Conservation (phyloP, 1,139 yeast genomes). For the Kodamaea alishanica region DNA sequence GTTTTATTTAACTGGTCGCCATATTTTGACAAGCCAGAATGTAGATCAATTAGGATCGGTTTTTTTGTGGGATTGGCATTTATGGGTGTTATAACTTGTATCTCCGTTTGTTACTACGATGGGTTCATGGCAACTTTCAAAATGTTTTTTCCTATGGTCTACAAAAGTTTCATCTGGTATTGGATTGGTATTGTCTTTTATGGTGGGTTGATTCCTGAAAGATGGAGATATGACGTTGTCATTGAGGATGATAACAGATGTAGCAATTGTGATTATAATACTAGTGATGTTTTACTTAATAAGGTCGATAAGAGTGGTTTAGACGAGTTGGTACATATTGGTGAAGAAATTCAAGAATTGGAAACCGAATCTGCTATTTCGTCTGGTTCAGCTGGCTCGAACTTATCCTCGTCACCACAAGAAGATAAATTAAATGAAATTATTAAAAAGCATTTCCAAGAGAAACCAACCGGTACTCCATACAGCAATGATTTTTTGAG, state of each 20-base stretch:
- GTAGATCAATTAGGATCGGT: conserved; percentile 73
- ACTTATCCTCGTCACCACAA: conserved; percentile 8
- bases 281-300: conserved; percentile 36
- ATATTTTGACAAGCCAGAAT: conserved; percentile 80
- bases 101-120: conserved; percentile 53
- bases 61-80: conserved; percentile 79
- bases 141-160: conserved; percentile 59
- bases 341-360: conserved; percentile 39
- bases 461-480: conserved; percentile 43
- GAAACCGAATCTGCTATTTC: conserved; percentile 8
- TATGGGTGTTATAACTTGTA: conserved; percentile 65
- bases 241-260: conserved; percentile 38
- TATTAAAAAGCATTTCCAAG: conserved; percentile 53
- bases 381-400: conserved; percentile 5
- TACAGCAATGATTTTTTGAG: conserved; percentile 51
- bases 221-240: conserved; percentile 68
- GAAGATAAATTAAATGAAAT: conserved; percentile 30
- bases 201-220: conserved; percentile 85
- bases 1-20: conserved; percentile 87
- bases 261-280: conserved; percentile 17
- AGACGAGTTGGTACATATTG: conserved; percentile 41
- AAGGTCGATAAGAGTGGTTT: conserved; percentile 38
- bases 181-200: conserved; percentile 81
- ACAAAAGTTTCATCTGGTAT: conserved; percentile 70
- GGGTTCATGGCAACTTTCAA: conserved; percentile 51